Evolutionary conservation across 768 basidiomycete genomes (phyloP), one percentile per base, ranked within the genome.

Genomic region (Phlegmacium glaucopus): DNA sequence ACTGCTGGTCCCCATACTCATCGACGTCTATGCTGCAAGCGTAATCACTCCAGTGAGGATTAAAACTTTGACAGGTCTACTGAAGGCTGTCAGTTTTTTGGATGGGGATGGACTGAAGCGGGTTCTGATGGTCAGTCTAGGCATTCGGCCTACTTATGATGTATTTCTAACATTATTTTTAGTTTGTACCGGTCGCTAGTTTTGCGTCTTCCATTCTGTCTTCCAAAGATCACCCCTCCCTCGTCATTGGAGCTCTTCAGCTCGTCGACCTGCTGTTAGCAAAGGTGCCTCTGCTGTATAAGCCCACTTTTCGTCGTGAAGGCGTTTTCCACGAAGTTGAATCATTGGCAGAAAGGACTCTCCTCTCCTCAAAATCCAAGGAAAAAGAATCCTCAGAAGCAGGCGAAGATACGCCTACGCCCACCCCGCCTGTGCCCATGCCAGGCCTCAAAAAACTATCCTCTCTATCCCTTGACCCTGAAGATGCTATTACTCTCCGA

Each of bases 21-120:
- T 98, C 49, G 96, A 98, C 58, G 94, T 99, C n/a, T 98, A 97
- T 66, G 89, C 94, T n/a, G 95, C 96, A 26, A 96, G 92, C 63
- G 94, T 98, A 22, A 83, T 86, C 41, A 81, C 85, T 0, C 83
- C 90, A 2, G 84, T 98, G 9, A 79, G 96, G 49, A 80, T 88
- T 36, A 94, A 95, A 71, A 91, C 93, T 0, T 72, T 98, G 52
- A 88, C 85, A 0, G 92, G 87, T 1, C 59, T 98, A 42, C 68
- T 96, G 53, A 96, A 97, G 64, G 93, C 95, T 2, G 82, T 95
- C 47, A 88, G 90, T 51, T 98, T 94, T 65, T 72, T 91, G 39
- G 86, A 91, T 46, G 77, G 79, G 2, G 83, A 85, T 6, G 85
- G 84, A 10, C 72, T 98, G 25, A 83, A 79, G 57, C 70, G 71